Evolutionary conservation across 768 basidiomycete genomes (phyloP).

Genomic region (Trametes maxima): DNA sequence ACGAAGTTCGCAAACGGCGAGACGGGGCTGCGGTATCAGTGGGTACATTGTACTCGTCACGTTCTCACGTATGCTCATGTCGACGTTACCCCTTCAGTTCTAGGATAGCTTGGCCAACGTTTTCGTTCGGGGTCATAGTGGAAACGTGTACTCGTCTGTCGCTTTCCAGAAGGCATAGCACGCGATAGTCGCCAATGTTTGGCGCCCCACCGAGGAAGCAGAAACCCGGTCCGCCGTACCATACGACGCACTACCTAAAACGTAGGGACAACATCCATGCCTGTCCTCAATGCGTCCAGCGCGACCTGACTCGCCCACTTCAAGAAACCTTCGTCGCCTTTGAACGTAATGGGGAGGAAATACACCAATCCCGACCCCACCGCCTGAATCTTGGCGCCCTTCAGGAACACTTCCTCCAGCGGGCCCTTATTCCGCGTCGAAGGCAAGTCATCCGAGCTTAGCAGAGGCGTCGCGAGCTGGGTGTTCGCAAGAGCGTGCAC

Average conservation of each 20-base stretch:
- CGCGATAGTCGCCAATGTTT: not conserved
- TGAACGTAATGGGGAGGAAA: conserved; percentile 57
- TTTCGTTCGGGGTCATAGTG: conserved; percentile 79
- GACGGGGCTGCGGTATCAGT: conserved; percentile 68
- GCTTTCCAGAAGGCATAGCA: conserved; percentile 58
- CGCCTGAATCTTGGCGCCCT: conserved; percentile 62
- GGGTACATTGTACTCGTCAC: conserved; percentile 10
- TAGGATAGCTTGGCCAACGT: conserved; percentile 69
- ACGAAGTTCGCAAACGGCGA: conserved; percentile 49
- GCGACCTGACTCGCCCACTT: conserved; percentile 71
- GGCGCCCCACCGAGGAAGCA: not conserved
- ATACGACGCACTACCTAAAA: conserved; percentile 18
- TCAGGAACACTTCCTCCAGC: conserved; percentile 80
- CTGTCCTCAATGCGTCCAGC: conserved; percentile 66
- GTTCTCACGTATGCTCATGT: conserved; percentile 1
- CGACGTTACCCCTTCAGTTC: conserved; percentile 47
- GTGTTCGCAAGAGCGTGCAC: conserved; percentile 69
- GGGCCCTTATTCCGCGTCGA: conserved; percentile 55
- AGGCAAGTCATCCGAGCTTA: conserved; percentile 43
- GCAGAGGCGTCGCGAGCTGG: conserved; percentile 71
- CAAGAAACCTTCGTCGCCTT: conserved; percentile 44
- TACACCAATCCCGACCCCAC: conserved; percentile 78
- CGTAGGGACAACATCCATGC: conserved; percentile 55
- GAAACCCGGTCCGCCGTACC: not conserved
- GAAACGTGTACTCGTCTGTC: conserved; percentile 68